Conservation (phyloP, 352 stramenopile species). For the Globisporangium uncinulatum region DNA sequence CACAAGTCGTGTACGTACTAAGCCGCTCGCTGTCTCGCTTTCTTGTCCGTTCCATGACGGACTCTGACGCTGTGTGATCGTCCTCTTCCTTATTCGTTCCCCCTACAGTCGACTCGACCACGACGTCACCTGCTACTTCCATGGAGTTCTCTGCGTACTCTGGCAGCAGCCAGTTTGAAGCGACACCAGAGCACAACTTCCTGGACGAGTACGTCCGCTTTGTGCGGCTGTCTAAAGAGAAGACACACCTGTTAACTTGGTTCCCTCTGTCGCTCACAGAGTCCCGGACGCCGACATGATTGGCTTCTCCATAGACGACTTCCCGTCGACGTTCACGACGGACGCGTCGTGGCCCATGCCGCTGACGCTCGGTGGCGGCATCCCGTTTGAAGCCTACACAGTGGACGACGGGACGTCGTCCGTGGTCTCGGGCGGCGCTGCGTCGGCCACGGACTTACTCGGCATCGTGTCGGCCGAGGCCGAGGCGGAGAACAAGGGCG, state of each 20-base stretch:
- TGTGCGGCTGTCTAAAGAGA: not conserved
- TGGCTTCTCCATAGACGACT: slow-evolving; percentile 63
- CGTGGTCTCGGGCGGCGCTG: not conserved
- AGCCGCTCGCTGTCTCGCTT: not conserved
- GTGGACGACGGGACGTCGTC: not conserved
- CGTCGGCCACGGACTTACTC: not conserved
- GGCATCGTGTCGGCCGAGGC: not conserved
- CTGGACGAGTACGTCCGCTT: slow-evolving; percentile 44
- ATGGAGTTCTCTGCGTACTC: slow-evolving; percentile 29
- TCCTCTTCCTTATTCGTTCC: not conserved
- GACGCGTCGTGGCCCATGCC: slow-evolving; percentile 34
- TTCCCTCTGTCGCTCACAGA: slow-evolving; percentile 10
- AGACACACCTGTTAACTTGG: not conserved
- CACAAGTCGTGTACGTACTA: slow-evolving; percentile 34
- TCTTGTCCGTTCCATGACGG: not conserved
- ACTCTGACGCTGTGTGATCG: not conserved
- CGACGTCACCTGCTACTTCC: slow-evolving; percentile 30
- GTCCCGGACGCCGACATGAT: slow-evolving; percentile 52
- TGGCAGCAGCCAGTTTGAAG: slow-evolving; percentile 23
- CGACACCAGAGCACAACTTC: slow-evolving; percentile 33
- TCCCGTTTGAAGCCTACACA: slow-evolving; percentile 19
- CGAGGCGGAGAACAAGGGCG: slow-evolving; percentile 1
- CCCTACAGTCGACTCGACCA: slow-evolving; percentile 48
- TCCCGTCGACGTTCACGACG: slow-evolving; percentile 40
- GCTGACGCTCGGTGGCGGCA: slow-evolving; percentile 9